Evolutionary conservation across 371 early-diverging fungal genomes (phyloP).

Genomic region (Mortierella sp.): DNA sequence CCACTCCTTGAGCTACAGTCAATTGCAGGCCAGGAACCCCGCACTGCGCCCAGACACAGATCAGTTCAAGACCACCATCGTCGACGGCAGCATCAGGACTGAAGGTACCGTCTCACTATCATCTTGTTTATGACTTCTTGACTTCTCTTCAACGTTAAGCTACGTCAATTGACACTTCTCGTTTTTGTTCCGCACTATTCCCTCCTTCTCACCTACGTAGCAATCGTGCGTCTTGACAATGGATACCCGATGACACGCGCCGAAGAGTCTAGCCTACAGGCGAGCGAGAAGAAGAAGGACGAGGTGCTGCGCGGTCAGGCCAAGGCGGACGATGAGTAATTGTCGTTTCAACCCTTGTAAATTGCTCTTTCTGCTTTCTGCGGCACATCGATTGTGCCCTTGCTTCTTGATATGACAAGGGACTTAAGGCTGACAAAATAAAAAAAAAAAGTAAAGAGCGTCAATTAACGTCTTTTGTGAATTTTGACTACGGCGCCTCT

Average conservation of each 20-base stretch:
- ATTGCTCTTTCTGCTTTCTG: background rate
- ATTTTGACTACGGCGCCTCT: conserved; percentile 1
- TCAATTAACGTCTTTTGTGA: background rate
- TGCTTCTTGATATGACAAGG: background rate
- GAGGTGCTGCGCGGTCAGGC: conserved; percentile 36
- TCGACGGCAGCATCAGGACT: conserved; percentile 35
- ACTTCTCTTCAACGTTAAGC: no score
- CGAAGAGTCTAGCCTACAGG: conserved; percentile 23
- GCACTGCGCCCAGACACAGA: conserved; percentile 24
- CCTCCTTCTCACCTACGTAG: conserved; percentile 10
- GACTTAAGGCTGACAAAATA: background rate
- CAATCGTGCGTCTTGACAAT: conserved; percentile 37
- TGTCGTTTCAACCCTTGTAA: background rate
- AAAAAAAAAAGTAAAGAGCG: background rate
- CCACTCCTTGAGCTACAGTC: conserved; percentile 39
- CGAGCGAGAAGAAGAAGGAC: conserved; percentile 31
- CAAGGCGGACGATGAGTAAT: conserved; percentile 19
- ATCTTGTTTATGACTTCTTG: background rate
- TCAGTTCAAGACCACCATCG: conserved; percentile 47
- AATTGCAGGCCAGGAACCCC: conserved; percentile 31
- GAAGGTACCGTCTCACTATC: conserved; percentile 23
- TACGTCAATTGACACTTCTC: background rate
- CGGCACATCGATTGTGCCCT: no score
- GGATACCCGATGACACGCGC: conserved; percentile 46
- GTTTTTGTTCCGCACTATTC: no score